Base-by-base conservation (phyloP, 2,329 filamentous ascomycete genomes). In the Fusarium irregulare region DNA sequence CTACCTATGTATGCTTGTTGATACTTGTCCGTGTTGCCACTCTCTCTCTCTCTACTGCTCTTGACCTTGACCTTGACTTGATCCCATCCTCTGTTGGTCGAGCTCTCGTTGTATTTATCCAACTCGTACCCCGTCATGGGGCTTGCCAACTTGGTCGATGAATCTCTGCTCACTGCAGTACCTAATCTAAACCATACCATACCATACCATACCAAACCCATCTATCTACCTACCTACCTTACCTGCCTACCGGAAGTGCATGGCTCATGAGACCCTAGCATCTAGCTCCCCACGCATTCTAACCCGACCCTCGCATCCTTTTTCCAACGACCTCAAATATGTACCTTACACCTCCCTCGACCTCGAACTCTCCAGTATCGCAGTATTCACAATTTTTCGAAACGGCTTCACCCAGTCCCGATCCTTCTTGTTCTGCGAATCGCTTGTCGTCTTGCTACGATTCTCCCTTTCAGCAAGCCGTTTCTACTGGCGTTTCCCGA, bases 311-410 rank as follows among this genome's bases (percentile, higher is more conserved):
- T 68, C 67, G 65, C 63, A 68, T 66, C 72, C 69, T 59, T 64
- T 64, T 60, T 69, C 60, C 57, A 71, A 72, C 71, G 63, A 68
- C 63, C 76, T 76, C 74, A 75, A 66, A 75, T 78, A 86, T 86
- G 84, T 84, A 85, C 76, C 79, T 83, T 71, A 83, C 83, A 77
- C 84, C 84, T 72, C 83, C 82, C 57, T 80, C 83, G 47, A 78
- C 85, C 60, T 83, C 80, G 62, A 76, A 72, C 48, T 77, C 84
- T 80, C 62, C 83, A 82, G 75, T 83, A 79, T 73, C 73, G 65
- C 66, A 66, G 56, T 71, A 72, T 63, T 71, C 68, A 46, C 71
- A 65, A 48, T 67, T 72, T 62, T 60, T 71, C 57, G 66, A 72
- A 45, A 60, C 71, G 53, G 64, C 72, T 50, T 69, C 75, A 34